Conservation (phyloP, 495 filamentous ascomycete species). For the Hyphodiscus hymeniophilus region DNA sequence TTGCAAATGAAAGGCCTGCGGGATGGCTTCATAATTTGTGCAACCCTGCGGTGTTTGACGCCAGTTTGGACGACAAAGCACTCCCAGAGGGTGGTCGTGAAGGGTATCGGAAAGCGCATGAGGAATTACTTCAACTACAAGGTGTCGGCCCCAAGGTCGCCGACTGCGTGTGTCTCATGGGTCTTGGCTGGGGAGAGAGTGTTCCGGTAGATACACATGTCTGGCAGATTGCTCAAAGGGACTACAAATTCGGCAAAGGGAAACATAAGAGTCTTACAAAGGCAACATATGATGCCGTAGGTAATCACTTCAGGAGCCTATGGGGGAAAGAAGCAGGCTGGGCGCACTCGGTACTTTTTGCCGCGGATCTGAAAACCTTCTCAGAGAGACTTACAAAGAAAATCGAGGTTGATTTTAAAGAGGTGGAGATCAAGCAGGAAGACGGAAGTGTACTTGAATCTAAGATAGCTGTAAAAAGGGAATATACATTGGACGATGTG, state of each 20-base stretch:
- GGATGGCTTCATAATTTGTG: slow-evolving; percentile 69
- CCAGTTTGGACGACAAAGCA: slow-evolving; percentile 39
- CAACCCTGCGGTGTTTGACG: slow-evolving; percentile 54
- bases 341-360: slow-evolving; percentile 96
- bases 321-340: slow-evolving; percentile 96
- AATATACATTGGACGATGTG: slow-evolving; percentile 13
- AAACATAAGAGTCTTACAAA: slow-evolving; percentile 83
- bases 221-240: slow-evolving; percentile 94
- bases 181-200: slow-evolving; percentile 90
- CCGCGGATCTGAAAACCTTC: slow-evolving; percentile 84
- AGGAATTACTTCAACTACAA: slow-evolving; percentile 64
- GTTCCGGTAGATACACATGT: slow-evolving; percentile 98
- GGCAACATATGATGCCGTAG: slow-evolving; percentile 81
- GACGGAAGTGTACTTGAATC: slow-evolving; percentile 14
- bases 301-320: slow-evolving; percentile 77
- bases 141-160: slow-evolving; percentile 96
- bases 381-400: slow-evolving; percentile 51
- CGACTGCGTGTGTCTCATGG: slow-evolving; percentile 96
- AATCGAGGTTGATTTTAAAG: slow-evolving; percentile 41
- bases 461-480: slow-evolving; percentile 14
- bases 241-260: slow-evolving; percentile 84
- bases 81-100: slow-evolving; percentile 45
- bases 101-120: slow-evolving; percentile 71
- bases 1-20: slow-evolving; percentile 53
- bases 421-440: slow-evolving; percentile 24